Evolutionary conservation across 2,329 filamentous ascomycete species (phyloP).

Genomic region (Grosmannia serpens): DNA sequence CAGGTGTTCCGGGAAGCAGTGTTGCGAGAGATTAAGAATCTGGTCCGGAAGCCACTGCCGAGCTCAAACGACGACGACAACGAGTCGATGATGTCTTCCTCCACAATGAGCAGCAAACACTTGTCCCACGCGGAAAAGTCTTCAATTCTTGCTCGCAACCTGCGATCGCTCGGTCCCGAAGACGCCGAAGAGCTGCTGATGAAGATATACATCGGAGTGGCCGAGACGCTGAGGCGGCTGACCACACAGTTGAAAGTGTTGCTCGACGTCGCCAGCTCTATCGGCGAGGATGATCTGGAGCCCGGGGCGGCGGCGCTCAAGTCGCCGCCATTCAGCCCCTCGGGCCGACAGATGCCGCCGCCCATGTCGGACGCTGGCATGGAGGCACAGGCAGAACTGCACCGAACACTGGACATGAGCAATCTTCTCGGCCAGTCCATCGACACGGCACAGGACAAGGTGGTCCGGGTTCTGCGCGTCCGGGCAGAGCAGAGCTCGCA

Average conservation of each 20-base stretch:
- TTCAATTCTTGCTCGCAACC: constrained; percentile 72
- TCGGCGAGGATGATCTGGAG: constrained; percentile 29
- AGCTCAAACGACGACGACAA: constrained; percentile 92
- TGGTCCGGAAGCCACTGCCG: constrained; percentile 76
- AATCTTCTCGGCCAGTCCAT: constrained; percentile 71
- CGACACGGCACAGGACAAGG: constrained; percentile 67
- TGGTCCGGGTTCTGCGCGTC: constrained; percentile 65
- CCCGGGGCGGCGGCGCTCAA: constrained; percentile 26
- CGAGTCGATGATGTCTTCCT: constrained; percentile 76
- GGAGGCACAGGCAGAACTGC: constrained; percentile 61
- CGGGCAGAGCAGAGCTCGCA: constrained; percentile 61
- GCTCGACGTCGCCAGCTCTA: constrained; percentile 80
- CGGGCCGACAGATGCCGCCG: constrained; percentile 20
- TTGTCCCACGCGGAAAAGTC: constrained; percentile 81
- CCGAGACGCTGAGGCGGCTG: constrained; percentile 74
- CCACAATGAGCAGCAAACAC: constrained; percentile 57
- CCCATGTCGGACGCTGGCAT: constrained; percentile 24
- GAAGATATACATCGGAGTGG: constrained; percentile 75
- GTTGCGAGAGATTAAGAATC: constrained; percentile 70
- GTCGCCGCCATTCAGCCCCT: constrained; percentile 43
- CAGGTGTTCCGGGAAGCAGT: constrained; percentile 73
- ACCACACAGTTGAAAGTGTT: constrained; percentile 89
- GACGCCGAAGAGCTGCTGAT: constrained; percentile 76
- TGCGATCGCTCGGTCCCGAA: constrained; percentile 69
- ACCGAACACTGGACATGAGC: constrained; percentile 64